Evolutionary conservation across 108 stramenopile species (phyloP), one percentile per base, ranked within the genome.

Genomic region (Asterionellopsis glacialis): DNA sequence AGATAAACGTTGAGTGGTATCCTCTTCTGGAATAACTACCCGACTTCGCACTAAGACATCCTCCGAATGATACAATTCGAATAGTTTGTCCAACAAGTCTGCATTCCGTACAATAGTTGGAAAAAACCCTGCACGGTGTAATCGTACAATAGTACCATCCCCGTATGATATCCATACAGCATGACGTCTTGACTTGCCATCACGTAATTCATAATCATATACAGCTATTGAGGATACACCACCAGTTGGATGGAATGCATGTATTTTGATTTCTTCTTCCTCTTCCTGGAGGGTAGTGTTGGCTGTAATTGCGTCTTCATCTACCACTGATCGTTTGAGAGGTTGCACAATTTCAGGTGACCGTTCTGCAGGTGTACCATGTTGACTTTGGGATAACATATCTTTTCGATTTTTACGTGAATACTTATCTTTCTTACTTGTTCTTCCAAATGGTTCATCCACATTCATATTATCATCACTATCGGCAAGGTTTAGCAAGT

Each of bases 101-200:
- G 55, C 45, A 47, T 65, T 73, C 57, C 57, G 68, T 44, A 72
- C 47, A 10, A 80, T 68, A 22, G 79, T 70, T 10, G 77, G 61
- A 69, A 92, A 92, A 22, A 88, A 60, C 24, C 65, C 85, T 56
- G 82, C 82, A 23, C 80, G 71, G 41, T 88, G 91, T 45, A 92
- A 12, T 52, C 82, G 71, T 11, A 92, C 55, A 42, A 74, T 73
- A 10, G 74, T 79, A 18, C 91, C 87, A 77, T 89, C 80, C 10
- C 75, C 78, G 70, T 81, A 92, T 11, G 73, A 61, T 28, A 92
- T 60, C 87, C 83, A 92, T 16, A 92, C 63, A 53, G 66, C 21
- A 12, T 80, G 63, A 11, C 70, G 67, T 4, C 21, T 23, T 13
- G 42, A 54, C 19, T 22, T 39, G 13, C 59, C 59, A 27, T 53